Conservation (phyloP, 768 basidiomycete species). For the Royoungia palumana region DNA sequence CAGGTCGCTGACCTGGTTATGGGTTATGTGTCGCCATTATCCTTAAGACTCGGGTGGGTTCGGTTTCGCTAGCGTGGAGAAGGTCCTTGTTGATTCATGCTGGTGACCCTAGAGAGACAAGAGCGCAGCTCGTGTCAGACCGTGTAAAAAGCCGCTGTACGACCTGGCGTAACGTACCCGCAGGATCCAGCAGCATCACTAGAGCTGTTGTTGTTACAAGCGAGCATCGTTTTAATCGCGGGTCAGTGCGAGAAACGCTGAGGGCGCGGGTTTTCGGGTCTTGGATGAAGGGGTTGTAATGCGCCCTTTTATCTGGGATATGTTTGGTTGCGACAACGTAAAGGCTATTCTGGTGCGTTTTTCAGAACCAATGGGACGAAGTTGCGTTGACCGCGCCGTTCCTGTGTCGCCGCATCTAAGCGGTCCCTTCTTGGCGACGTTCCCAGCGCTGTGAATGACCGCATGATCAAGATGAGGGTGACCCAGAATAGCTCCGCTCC, state of each 20-base stretch:
- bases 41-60: background rate
- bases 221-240: too few species aligned
- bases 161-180: background rate
- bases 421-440: background rate
- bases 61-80: background rate
- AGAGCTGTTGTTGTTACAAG: too few species aligned
- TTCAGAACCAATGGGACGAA: background rate
- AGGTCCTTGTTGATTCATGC: background rate
- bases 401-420: background rate
- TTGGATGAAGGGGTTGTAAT: too few species aligned
- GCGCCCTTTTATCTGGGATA: background rate
- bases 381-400: too few species aligned
- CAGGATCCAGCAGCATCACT: background rate
- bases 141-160: too few species aligned
- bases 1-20: conserved; percentile 4
- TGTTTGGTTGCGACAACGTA: too few species aligned
- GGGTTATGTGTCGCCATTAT: background rate
- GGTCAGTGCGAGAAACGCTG: too few species aligned
- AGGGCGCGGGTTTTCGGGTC: too few species aligned
- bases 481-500: too few species aligned
- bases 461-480: too few species aligned
- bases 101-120: background rate
- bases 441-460: background rate
- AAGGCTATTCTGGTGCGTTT: too few species aligned
- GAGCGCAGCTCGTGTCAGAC: too few species aligned